Evolutionary conservation across 179 eudicot species (phyloP), one percentile per base, ranked within the genome.

Genomic region (Patellifolia procumbens): DNA sequence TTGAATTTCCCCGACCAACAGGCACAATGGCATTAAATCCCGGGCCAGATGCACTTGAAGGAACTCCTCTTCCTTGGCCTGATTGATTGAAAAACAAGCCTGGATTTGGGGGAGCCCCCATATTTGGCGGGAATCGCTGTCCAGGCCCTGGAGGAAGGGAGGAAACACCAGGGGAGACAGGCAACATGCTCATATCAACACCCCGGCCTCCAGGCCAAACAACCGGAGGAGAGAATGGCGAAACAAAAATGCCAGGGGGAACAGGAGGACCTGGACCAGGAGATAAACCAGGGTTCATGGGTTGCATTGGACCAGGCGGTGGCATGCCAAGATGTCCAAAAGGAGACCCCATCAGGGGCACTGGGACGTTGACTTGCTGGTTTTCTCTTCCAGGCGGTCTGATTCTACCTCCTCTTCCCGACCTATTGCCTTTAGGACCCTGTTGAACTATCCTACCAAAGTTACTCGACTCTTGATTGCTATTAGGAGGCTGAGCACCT

Each of bases 311-410:
- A 80, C 96, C 93, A 82, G 93, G 92, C n/a, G 97, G 97, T 13
- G 91, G 93, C 87, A 94, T 80, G 72, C 94, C 92, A 68, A 91
- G 89, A 42, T 91, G 97, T 70, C 92, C 96, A 85, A 91, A 95
- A 80, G 97, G 94, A 62, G 98, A 83, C 70, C 90, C 97, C 83
- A 89, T 70, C 85, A 95, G 56, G 43, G 97, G 96, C 78, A 90
- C 49, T 45, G 90, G 88, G 16, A 83, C 76, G 78, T 84, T 88
- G 78, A 76, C 74, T 60, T 80, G 99, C 73, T 89, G 96, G 76
- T 82, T 83, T 68, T 94, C 98, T 79, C 98, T 89, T 42, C 92
- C 93, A 70, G 85, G 51, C 2, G 92, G 88, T 82, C 93, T 89
- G 49, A 80, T 85, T 81, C 98, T 85, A 78, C 92, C 92, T 77